Base-by-base conservation (phyloP, 2,329 filamentous ascomycete species). In the Pleomassaria siparia region DNA sequence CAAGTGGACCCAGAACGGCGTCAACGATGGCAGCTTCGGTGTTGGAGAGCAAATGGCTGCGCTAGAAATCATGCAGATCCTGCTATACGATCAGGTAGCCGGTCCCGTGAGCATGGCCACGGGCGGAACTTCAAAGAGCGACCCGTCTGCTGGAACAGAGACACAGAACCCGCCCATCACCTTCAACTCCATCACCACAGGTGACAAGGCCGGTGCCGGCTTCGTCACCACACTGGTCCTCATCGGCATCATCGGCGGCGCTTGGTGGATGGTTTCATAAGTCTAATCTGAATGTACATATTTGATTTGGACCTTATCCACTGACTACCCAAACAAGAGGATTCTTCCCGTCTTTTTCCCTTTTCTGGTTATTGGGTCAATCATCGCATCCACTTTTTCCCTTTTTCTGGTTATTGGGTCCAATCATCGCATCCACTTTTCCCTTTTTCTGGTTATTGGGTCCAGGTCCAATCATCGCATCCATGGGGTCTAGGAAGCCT, bases 191-290 rank as follows among this genome's bases (percentile, higher is more conserved):
- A 76, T 85, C 26, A 82, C 80, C 2, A 76, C 76, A 1, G 83
- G 77, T 7, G 88, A 91, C 61, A 81, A 76, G 52, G 86, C 81
- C 6, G 89, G 87, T 10, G 88, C 87, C 29, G 81, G 81, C 10
- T 80, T 90, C 50, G 53, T 83, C 42, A 91, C 87, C 1, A 67
- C 81, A 2, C 40, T 84, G 5, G 66, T 86, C 2, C 64, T 89
- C 1, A 60, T 77, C 5, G 70, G 75, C 6, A 72, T 88, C 30
- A 51, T 85, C 20, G 76, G 76, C 1, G 81, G 81, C n/a, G 75
- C 74, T 29, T 77, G 74, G 69, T 80, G 79, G 72, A 78, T 82
- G 75, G 69, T 78, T 49, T 60, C 65, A 28, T 72, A 66, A n/a
- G 10, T 10, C 7, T 21, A 22, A 22, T 37, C 4, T 13, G 11